Evolutionary conservation across 179 eudicot species (phyloP), one percentile per base, ranked within the genome.

Genomic region (Amaranthus tricolor): DNA sequence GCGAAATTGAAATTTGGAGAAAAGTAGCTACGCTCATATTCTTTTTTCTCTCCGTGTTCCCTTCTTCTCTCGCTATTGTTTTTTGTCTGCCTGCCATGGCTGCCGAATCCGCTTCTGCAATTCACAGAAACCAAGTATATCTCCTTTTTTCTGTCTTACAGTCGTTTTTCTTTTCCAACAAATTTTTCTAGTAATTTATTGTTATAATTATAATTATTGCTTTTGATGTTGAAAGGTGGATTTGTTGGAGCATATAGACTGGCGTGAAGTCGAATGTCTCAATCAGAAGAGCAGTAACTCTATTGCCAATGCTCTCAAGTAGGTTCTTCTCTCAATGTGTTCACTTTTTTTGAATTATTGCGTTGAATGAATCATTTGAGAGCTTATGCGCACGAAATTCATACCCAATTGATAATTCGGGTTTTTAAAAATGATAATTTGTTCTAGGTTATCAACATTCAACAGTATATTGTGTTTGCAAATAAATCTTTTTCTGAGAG

Each of bases 191-290:
- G 13, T 6, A 12, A n/a, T 56, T 48, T 19, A 9, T 19, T 9
- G 6, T 58, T 68, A 7, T 20, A 43, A 44, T 50, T 13, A 9
- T 44, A 60, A 9, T 11, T 54, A 2, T 15, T 52, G 59, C 8
- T 5, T 10, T 55, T 12, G 3, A 8, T 71, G 56, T 63, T 48
- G 16, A 55, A 74, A 95, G 99, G 95, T 89, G 65, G 99, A 95
- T 92, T 85, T 95, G 54, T 77, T 90, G 62, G 97, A 95, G 63
- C 91, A 89, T 66, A 77, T 95, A 7, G 97, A 95, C 74, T 95
- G 99, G 99, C 85, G 95, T 6, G 90, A 95, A 9, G 88, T 95
- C 47, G 99, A 95, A 85, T 95, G 99, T 75, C 94, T 93, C 53
- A 95, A 95, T 79, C 96, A 90, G 76, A 95, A 78, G 78, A 47